phyloP scores from a whole-genome alignment of 441 rosid genomes.

The Erodium trifolium region DNA sequence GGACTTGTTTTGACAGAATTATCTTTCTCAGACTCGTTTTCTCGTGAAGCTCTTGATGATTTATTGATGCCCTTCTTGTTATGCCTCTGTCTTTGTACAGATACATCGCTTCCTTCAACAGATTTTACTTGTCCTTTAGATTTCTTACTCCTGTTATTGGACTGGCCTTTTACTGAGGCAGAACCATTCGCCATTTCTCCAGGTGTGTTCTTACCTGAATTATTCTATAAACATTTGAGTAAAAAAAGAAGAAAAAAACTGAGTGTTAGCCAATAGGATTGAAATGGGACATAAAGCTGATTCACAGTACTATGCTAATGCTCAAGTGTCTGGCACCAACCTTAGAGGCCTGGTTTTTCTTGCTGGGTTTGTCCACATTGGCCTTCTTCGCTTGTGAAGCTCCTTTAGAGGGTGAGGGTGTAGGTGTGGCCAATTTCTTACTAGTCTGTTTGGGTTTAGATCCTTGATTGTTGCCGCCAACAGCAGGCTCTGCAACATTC shows the following conservation, averaged over 20 bases:
- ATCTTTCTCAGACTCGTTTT: neutral
- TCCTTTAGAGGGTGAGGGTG: slow-evolving; percentile 16
- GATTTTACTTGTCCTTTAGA: neutral
- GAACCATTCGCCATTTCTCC: neutral
- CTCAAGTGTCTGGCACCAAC: neutral
- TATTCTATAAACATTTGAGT: neutral
- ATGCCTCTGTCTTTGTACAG: neutral
- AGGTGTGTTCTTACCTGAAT: neutral
- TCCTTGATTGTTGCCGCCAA: neutral
- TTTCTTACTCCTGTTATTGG: neutral
- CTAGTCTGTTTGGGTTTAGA: slow-evolving; percentile 13
- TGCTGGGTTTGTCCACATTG: neutral
- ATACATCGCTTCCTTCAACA: neutral
- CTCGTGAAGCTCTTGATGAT: neutral
- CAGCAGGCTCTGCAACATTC: slow-evolving; percentile 15
- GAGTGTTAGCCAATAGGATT: neutral
- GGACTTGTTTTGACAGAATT: slow-evolving; percentile 26
- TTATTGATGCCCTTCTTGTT: neutral
- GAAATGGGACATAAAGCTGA: neutral
- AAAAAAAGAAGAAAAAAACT: too few relatives aligned
- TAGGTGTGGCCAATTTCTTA: slow-evolving; percentile 26
- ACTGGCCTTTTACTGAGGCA: neutral
- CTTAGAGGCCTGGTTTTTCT: neutral
- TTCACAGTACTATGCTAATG: neutral
- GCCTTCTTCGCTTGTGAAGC: slow-evolving; percentile 14